Evolutionary conservation across 768 basidiomycete genomes (phyloP).

Genomic region (Cystoderma amianthinum): DNA sequence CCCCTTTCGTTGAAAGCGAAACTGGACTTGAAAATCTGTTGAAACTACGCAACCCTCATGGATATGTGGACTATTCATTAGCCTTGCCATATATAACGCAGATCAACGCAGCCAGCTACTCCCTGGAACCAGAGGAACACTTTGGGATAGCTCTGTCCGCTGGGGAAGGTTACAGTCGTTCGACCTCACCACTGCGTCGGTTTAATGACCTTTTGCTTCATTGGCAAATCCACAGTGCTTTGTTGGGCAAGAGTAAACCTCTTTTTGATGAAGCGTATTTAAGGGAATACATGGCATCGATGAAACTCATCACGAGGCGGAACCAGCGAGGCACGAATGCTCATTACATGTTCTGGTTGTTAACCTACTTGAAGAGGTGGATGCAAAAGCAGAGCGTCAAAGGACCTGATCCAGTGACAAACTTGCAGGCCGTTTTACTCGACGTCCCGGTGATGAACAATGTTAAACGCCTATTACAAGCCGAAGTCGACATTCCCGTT

Average conservation of each 20-base stretch:
- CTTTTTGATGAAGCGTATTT: conserved; percentile 43
- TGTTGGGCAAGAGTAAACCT: conserved; percentile 37
- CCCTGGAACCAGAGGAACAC: conserved; percentile 55
- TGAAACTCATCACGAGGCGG: conserved; percentile 27
- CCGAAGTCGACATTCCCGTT: background rate
- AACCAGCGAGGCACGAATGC: conserved; percentile 19
- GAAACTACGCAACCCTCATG: conserved; percentile 34
- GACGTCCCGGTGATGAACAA: background rate
- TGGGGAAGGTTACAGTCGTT: conserved; percentile 75
- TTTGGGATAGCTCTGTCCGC: conserved; percentile 61
- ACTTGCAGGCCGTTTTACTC: background rate
- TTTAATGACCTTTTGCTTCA: conserved; percentile 78
- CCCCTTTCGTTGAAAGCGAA: conserved; percentile 14
- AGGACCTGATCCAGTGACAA: background rate
- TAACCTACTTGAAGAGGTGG: conserved; percentile 23
- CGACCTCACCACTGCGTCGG: conserved; percentile 84
- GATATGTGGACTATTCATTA: conserved; percentile 33
- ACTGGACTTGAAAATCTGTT: conserved; percentile 37
- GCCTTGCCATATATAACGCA: conserved; percentile 24
- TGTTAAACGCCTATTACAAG: background rate
- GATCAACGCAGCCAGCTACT: conserved; percentile 32
- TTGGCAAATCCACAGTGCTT: conserved; percentile 87
- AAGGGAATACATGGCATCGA: conserved; percentile 28
- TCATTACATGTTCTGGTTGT: conserved; percentile 26
- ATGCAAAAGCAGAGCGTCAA: background rate